A percentile compares a stretch with the other conserved stretches of the same genome.
Evolutionary conservation across 805 yeast species (phyloP).

Genomic region (Candida ortonii): DNA sequence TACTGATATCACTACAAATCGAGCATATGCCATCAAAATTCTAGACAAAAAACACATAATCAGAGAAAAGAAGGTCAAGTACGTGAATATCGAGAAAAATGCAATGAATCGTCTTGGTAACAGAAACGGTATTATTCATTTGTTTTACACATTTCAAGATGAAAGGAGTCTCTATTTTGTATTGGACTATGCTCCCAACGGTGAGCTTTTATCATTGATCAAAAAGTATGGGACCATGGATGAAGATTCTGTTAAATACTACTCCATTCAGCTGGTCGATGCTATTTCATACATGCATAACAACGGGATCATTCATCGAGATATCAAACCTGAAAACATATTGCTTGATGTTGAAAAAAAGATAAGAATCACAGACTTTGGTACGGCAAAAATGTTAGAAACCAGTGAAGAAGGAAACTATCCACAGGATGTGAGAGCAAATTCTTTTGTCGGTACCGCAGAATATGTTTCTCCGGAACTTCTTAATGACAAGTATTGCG

Average conservation of each 20-base stretch:
- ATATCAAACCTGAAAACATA: constrained; percentile 81
- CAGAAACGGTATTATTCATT: constrained; percentile 60
- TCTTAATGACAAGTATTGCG: constrained; percentile 66
- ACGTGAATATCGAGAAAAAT: constrained; percentile 79
- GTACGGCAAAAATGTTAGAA: constrained; percentile 76
- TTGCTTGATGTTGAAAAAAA: constrained; percentile 58
- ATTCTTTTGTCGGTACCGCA: constrained; percentile 83
- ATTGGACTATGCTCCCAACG: constrained; percentile 75
- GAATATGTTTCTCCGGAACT: constrained; percentile 83
- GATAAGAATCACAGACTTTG: constrained; percentile 76
- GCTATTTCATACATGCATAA: constrained; percentile 70
- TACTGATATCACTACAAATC: constrained; percentile 61
- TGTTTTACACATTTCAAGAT: constrained; percentile 80
- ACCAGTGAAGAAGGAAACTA: constrained; percentile 48
- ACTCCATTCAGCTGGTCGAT: constrained; percentile 71
- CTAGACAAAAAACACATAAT: constrained; percentile 75
- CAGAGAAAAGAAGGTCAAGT: constrained; percentile 78
- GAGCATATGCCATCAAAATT: constrained; percentile 71
- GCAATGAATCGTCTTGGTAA: constrained; percentile 67
- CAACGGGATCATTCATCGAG: constrained; percentile 77
- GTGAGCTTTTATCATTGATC: constrained; percentile 67
- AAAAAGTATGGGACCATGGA: constrained; percentile 68
- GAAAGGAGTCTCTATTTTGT: constrained; percentile 70
- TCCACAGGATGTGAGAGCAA: constrained; percentile 67
- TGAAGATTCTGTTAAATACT: constrained; percentile 65